phyloP scores from a whole-genome alignment of 768 basidiomycete species.

The Termitomyces sp. region DNA sequence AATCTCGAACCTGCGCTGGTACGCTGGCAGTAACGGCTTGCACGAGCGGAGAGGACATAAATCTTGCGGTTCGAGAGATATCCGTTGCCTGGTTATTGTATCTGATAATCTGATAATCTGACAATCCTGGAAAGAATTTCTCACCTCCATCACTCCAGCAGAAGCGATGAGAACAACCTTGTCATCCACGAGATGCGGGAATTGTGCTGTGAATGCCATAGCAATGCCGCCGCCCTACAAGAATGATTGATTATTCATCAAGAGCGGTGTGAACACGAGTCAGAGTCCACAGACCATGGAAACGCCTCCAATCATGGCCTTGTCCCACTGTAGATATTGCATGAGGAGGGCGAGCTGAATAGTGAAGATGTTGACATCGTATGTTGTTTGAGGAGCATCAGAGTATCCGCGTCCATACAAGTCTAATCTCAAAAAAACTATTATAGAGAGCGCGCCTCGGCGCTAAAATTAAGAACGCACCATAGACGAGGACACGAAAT shows the following conservation, averaged over 20 bases:
- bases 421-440: slow-evolving; percentile 35
- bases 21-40: slow-evolving; percentile 60
- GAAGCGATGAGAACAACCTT: slow-evolving; percentile 65
- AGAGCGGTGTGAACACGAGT: not conserved
- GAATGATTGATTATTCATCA: not conserved
- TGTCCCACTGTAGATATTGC: slow-evolving; percentile 72
- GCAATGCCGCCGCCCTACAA: slow-evolving; percentile 69
- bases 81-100: slow-evolving; percentile 43
- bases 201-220: slow-evolving; percentile 63
- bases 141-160: slow-evolving; percentile 65
- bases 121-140: slow-evolving; percentile 1
- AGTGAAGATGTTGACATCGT: slow-evolving; percentile 60
- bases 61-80: slow-evolving; percentile 68
- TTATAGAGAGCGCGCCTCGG: not conserved
- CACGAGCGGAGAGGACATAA: slow-evolving; percentile 75
- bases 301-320: slow-evolving; percentile 59
- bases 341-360: slow-evolving; percentile 80
- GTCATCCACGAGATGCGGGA: slow-evolving; percentile 65
- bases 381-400: slow-evolving; percentile 67
- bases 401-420: slow-evolving; percentile 82
- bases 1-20: slow-evolving; percentile 50
- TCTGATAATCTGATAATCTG: not conserved
- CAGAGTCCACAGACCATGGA: slow-evolving; percentile 56
- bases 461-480: slow-evolving; percentile 25
- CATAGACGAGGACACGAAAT: slow-evolving; percentile 73